These are phyloP conservation scores for Cadophora sp. DNA, from an alignment of 2,329 filamentous ascomycete species.

Conservation along the genomic window DNA sequence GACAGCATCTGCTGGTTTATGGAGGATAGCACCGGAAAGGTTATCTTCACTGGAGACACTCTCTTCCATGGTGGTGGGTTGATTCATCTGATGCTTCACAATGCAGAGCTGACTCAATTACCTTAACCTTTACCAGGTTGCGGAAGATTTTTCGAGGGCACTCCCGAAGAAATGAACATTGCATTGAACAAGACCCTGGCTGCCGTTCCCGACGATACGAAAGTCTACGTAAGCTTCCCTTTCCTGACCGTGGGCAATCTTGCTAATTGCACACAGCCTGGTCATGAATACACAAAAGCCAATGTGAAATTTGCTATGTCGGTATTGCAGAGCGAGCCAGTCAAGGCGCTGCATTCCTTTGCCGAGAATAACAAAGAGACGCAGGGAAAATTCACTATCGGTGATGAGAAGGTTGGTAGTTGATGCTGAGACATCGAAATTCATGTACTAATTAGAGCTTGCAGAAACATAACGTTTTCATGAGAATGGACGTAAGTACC, in stretches of 20 bases:
- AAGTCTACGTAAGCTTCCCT: conserved; percentile 75
- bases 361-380: conserved; percentile 84
- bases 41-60: conserved; percentile 95
- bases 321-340: conserved; percentile 75
- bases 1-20: conserved; percentile 97
- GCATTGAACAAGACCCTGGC: conserved; percentile 88
- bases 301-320: conserved; percentile 89
- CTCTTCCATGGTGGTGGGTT: conserved; percentile 85
- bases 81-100: neutral
- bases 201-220: conserved; percentile 84
- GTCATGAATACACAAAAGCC: conserved; percentile 97
- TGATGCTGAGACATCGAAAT: neutral
- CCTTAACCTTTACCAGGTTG: conserved; percentile 66
- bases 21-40: conserved; percentile 78
- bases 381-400: conserved; percentile 95
- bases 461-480: conserved; percentile 94
- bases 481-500: conserved; percentile 76
- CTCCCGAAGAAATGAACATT: conserved; percentile 86
- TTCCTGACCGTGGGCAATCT: neutral
- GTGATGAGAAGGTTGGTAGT: conserved; percentile 84
- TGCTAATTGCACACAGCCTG: conserved; percentile 63
- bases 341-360: conserved; percentile 79
- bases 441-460: conserved; percentile 25
- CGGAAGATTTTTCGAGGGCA: conserved; percentile 95
- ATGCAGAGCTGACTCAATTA: neutral